phyloP scores from a whole-genome alignment of 768 basidiomycete species.

The Suillus subaureus region DNA sequence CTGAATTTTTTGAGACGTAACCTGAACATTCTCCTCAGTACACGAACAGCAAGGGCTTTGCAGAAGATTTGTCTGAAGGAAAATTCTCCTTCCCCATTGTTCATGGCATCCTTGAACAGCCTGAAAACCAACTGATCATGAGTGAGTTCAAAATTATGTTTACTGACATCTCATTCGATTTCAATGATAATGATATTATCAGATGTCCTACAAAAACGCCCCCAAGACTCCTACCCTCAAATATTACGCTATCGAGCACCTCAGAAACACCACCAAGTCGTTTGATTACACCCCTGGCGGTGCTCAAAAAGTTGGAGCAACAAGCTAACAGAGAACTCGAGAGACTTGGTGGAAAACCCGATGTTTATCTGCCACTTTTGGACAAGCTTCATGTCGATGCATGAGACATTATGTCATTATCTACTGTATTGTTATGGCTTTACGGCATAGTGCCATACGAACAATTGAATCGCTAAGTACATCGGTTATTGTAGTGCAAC shows the following conservation, averaged over 20 bases:
- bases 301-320: conserved; percentile 34
- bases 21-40: conserved; percentile 51
- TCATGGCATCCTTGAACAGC: conserved; percentile 81
- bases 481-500: too few species aligned
- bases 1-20: not conserved
- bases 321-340: conserved; percentile 60
- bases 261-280: conserved; percentile 68
- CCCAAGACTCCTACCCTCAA: conserved; percentile 80
- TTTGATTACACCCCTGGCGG: conserved; percentile 79
- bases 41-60: conserved; percentile 77
- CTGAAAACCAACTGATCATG: conserved; percentile 71
- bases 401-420: not conserved
- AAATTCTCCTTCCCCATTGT: conserved; percentile 95
- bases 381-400: conserved; percentile 46
- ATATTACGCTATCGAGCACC: conserved; percentile 71
- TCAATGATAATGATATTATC: not conserved
- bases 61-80: conserved; percentile 91
- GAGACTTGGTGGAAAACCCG: conserved; percentile 72
- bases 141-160: conserved; percentile 49
- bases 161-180: not conserved
- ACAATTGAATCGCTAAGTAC: too few species aligned
- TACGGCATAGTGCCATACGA: too few species aligned
- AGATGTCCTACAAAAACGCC: conserved; percentile 90
- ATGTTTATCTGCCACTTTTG: conserved; percentile 56
- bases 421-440: not conserved